Conservation (phyloP, 116 monocot genomes). For the Cymodocea nodosa region DNA sequence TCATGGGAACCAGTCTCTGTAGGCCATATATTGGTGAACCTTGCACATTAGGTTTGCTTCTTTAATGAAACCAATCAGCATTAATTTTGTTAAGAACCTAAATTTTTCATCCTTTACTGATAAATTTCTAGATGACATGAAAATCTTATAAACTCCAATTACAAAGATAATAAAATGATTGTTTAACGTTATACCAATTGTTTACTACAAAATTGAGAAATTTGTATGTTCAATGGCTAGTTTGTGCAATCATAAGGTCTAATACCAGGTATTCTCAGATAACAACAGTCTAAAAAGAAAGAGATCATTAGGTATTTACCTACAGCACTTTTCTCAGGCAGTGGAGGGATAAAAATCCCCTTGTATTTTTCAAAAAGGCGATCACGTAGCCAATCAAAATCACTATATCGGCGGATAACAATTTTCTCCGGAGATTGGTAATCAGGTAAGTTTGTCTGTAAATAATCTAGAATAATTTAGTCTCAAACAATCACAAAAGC, state of each 20-base stretch:
- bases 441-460: slow-evolving; percentile 84
- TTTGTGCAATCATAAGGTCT: not conserved
- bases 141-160: too few species aligned
- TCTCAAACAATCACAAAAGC: not conserved
- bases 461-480: slow-evolving; percentile 6
- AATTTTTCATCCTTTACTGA: too few species aligned
- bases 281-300: not conserved
- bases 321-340: slow-evolving; percentile 98
- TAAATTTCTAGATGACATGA: too few species aligned
- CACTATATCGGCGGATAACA: slow-evolving; percentile 90
- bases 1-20: too few species aligned
- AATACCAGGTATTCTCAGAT: not conserved
- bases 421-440: slow-evolving; percentile 89
- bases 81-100: too few species aligned
- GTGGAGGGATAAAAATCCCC: slow-evolving; percentile 88
- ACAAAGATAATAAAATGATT: too few species aligned
- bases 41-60: too few species aligned
- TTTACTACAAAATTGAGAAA: too few species aligned
- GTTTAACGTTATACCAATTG: too few species aligned
- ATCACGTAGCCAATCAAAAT: slow-evolving; percentile 88
- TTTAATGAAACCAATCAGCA: too few species aligned
- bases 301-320: slow-evolving; percentile 22
- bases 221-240: too few species aligned
- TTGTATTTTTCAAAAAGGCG: slow-evolving; percentile 87
- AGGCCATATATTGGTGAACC: too few species aligned